phyloP scores from a whole-genome alignment of 495 filamentous ascomycete genomes.

The Aspergillus egyptiacus region DNA sequence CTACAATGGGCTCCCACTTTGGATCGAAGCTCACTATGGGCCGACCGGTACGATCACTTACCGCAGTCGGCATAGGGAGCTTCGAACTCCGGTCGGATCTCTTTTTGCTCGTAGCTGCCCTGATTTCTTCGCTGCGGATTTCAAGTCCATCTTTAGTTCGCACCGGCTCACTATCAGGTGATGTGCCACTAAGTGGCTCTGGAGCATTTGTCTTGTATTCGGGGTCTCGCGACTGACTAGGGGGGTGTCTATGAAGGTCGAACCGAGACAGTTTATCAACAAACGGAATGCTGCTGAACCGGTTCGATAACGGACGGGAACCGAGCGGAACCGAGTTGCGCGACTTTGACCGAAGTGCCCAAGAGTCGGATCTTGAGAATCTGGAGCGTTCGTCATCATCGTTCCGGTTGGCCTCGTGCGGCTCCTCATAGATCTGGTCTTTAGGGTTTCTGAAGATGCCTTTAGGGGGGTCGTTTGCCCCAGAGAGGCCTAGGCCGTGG shows the following conservation, averaged over 20 bases:
- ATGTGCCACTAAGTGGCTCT: conserved; percentile 18
- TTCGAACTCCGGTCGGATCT: conserved; percentile 78
- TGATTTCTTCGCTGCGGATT: conserved; percentile 78
- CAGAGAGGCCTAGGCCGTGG: conserved; percentile 27
- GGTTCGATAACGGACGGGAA: conserved; percentile 35
- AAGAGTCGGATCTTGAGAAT: conserved; percentile 39
- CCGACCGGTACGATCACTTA: conserved; percentile 76
- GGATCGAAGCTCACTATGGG: conserved; percentile 91
- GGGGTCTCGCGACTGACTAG: conserved; percentile 67
- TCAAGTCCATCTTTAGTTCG: conserved; percentile 68
- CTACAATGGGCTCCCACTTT: conserved; percentile 61
- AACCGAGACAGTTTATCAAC: conserved; percentile 53
- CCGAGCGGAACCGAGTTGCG: conserved; percentile 56
- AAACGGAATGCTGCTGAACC: conserved; percentile 41
- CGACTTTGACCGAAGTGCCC: conserved; percentile 46
- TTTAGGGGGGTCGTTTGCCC: conserved; percentile 36
- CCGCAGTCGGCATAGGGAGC: conserved; percentile 75
- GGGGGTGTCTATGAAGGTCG: conserved; percentile 74
- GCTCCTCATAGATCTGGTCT: conserved; percentile 88
- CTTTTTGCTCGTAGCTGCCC: conserved; percentile 83
- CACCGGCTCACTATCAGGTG: conserved; percentile 21
- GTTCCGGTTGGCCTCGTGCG: conserved; percentile 39
- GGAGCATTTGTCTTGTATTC: conserved; percentile 60
- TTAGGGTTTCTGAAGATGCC: conserved; percentile 52
- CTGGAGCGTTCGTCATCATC: conserved; percentile 28